Percentiles rank a stretch among this genome's conserved stretches.
Conservation (phyloP, 169 alveolate genomes). For the Hepatocystis sp. region DNA sequence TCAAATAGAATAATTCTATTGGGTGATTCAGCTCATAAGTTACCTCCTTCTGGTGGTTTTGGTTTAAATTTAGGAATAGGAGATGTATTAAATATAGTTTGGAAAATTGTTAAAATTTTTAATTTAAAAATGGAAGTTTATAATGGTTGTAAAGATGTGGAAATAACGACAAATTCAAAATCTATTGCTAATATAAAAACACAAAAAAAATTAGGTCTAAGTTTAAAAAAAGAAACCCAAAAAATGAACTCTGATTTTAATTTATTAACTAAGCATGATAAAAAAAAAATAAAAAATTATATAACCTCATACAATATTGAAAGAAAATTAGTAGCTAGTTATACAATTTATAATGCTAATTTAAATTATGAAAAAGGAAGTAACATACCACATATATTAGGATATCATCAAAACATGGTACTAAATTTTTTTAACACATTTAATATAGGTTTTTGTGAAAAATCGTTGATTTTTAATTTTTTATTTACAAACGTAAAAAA, state of each 20-base stretch:
- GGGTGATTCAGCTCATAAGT: constrained; percentile 96
- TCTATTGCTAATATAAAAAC: background rate
- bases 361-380: constrained; percentile 73
- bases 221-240: background rate
- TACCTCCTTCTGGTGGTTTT: constrained; percentile 96
- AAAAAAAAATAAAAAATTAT: constrained; percentile 46
- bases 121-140: constrained; percentile 12
- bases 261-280: constrained; percentile 2
- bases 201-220: too few species aligned
- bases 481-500: constrained; percentile 14
- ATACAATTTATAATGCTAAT: constrained; percentile 44
- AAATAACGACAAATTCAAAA: background rate
- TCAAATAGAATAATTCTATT: constrained; percentile 82
- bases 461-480: constrained; percentile 23
- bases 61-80: constrained; percentile 95
- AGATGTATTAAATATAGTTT: constrained; percentile 87
- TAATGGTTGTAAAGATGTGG: background rate
- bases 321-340: constrained; percentile 68
- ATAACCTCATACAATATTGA: constrained; percentile 69
- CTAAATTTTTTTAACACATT: background rate
- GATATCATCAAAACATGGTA: constrained; percentile 33
- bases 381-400: constrained; percentile 47
- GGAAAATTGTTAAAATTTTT: constrained; percentile 82
- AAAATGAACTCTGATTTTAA: background rate
- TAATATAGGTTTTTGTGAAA: background rate